These are phyloP conservation scores for Phellopilus nigrolimitatus DNA, from an alignment of 1,284 basidiomycete genomes.

Conservation along the genomic window DNA sequence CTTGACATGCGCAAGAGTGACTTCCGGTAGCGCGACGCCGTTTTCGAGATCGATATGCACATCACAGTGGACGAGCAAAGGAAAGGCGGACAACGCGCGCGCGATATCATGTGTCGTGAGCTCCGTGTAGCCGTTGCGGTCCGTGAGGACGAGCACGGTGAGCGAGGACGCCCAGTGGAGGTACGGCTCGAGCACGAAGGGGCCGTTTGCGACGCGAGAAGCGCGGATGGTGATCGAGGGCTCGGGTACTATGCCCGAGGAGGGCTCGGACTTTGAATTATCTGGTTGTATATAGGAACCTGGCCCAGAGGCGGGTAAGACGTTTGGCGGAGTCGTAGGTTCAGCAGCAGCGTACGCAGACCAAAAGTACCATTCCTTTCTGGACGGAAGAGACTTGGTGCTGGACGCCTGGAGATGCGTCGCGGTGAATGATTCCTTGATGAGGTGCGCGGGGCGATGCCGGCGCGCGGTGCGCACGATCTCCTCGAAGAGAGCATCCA, in stretches of 20 bases:
- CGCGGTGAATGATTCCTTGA: conserved; percentile 11
- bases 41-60: conserved; percentile 14
- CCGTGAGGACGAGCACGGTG: conserved; percentile 14
- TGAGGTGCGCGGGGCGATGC: conserved; percentile 1
- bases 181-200: conserved; percentile 16
- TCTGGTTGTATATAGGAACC: background rate
- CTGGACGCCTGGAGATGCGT: conserved; percentile 15
- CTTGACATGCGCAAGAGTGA: background rate
- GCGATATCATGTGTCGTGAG: background rate
- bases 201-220: conserved; percentile 7
- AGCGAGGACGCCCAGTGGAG: conserved; percentile 9
- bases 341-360: conserved; percentile 1
- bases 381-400: conserved; percentile 4
- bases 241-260: background rate
- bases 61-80: conserved; percentile 14
- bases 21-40: background rate
- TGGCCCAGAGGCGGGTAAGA: background rate
- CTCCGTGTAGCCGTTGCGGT: conserved; percentile 14
- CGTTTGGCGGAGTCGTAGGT: too few species aligned
- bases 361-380: conserved; percentile 21
- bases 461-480: conserved; percentile 5
- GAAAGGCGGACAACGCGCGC: conserved; percentile 12
- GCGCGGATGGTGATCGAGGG: conserved; percentile 12
- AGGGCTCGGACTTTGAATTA: background rate
- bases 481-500: conserved; percentile 12